These are phyloP conservation scores for Dictyostelium intermedium DNA, from an alignment of 78 protist species.

Conservation along the genomic window DNA sequence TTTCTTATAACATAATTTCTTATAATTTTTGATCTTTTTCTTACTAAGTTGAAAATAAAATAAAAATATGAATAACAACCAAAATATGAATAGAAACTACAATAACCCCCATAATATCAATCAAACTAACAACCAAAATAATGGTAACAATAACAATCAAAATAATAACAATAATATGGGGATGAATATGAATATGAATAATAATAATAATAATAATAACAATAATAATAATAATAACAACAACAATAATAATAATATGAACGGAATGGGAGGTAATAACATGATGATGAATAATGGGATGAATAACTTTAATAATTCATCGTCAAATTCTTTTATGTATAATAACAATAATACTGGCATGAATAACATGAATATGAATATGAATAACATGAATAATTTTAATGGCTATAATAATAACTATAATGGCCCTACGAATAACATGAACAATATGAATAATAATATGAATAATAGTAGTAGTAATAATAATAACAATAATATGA, in stretches of 20 bases:
- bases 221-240: background rate
- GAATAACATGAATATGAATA: constrained; percentile 1
- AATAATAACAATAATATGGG: background rate
- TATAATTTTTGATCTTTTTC: no score
- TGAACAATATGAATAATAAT: background rate
- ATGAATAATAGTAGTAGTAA: background rate
- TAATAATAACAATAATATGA: background rate
- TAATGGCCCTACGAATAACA: background rate
- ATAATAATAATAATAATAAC: background rate
- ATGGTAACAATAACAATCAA: background rate
- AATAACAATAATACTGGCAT: background rate
- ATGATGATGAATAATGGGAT: background rate
- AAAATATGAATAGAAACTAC: background rate
- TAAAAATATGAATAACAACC: background rate
- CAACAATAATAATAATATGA: background rate
- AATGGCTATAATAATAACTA: no score
- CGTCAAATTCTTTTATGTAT: background rate
- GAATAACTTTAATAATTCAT: background rate
- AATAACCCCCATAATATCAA: background rate
- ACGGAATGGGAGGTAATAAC: background rate
- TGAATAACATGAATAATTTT: background rate
- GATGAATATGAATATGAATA: background rate
- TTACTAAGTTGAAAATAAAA: background rate
- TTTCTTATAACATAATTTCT: no score
- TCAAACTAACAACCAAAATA: background rate